Evolutionary conservation across 768 basidiomycete species (phyloP), one percentile per base, ranked within the genome.

Genomic region (Tylopilus subfusipes): DNA sequence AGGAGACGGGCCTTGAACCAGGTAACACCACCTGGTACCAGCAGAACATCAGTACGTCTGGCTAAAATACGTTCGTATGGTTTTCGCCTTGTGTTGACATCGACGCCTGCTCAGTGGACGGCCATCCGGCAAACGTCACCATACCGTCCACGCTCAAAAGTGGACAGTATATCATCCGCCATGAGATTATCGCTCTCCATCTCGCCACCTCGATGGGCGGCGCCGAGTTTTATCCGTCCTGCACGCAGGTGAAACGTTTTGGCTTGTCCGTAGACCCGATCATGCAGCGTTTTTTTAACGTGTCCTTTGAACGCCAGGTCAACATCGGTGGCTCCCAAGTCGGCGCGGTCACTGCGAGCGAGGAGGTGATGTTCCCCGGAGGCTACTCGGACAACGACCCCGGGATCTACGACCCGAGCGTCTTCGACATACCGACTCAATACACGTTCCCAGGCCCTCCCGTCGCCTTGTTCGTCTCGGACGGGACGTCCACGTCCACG

Each of bases 201-300:
- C 76, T 84, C 43, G 88, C 78, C 7, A 75, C 64, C n/a, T 58
- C 63, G 2, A 11, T 63, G 18, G 82, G 83, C 6, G 86, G 86
- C 19, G 89, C 87, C 1, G 90, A 93, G 70, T 92, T 90, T 70
- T 93, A 93, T 67, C 84, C 86, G 0, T 80, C 81, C 25, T 93
- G 90, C 68, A 75, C 79, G 3, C 80, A 81, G 67, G 68, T 70
- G 6, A 36, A 36, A 48, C 34, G 38, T 18, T 6, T n/a, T 36
- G 34, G 34, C 18, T 16, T 36, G 16, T 36, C 12, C 13, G 16
- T 14, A 34, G 5, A 16, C 13, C 13, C 10, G 13, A 13, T 34
- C 12, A 16, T 36, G 34, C 16, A 7, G 16, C 7, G 18, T 36
- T 16, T 13, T 7, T 5, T 16, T 16, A 12, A 33, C n/a, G 38